Percentiles rank a stretch among this genome's conserved stretches.
Evolutionary conservation across 2,329 filamentous ascomycete species (phyloP).

Genomic region (Fusarium nisikadoi): DNA sequence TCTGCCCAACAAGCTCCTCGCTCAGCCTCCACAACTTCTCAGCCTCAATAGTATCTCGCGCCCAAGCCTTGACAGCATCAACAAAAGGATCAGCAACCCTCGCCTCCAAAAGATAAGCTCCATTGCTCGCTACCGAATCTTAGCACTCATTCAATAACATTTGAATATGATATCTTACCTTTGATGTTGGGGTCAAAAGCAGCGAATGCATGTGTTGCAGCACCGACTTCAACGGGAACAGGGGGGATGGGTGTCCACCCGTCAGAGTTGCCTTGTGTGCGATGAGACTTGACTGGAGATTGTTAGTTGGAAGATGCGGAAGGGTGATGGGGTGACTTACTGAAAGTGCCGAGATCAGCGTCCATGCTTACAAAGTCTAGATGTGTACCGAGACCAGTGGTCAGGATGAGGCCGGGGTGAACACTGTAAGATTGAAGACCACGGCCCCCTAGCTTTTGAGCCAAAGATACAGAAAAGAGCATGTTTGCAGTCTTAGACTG

Average conservation of each 20-base stretch:
- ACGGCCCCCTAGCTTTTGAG: conserved; percentile 46
- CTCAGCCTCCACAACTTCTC: conserved; percentile 58
- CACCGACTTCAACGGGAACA: conserved; percentile 45
- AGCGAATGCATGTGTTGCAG: conserved; percentile 50
- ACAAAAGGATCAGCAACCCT: conserved; percentile 47
- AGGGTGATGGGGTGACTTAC: background rate
- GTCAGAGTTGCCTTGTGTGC: conserved; percentile 35
- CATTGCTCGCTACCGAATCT: conserved; percentile 43
- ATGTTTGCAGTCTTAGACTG: conserved; percentile 54
- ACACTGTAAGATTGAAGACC: conserved; percentile 49
- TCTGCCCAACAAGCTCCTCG: conserved; percentile 57
- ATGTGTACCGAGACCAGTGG: conserved; percentile 37
- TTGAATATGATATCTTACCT: conserved; percentile 8
- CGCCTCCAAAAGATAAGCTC: conserved; percentile 47
- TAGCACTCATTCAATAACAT: background rate
- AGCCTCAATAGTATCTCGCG: conserved; percentile 49
- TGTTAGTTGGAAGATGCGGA: background rate
- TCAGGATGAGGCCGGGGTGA: conserved; percentile 47
- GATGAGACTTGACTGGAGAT: conserved; percentile 30
- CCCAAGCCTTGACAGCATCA: conserved; percentile 47
- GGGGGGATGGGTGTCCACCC: conserved; percentile 33
- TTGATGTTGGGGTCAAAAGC: conserved; percentile 52
- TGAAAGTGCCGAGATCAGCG: conserved; percentile 25
- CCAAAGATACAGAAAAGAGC: conserved; percentile 47
- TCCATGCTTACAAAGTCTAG: conserved; percentile 32